Evolutionary conservation across 495 filamentous ascomycete genomes (phyloP), one percentile per base, ranked within the genome.

Genomic region (Hypomontagnella monticulosa): DNA sequence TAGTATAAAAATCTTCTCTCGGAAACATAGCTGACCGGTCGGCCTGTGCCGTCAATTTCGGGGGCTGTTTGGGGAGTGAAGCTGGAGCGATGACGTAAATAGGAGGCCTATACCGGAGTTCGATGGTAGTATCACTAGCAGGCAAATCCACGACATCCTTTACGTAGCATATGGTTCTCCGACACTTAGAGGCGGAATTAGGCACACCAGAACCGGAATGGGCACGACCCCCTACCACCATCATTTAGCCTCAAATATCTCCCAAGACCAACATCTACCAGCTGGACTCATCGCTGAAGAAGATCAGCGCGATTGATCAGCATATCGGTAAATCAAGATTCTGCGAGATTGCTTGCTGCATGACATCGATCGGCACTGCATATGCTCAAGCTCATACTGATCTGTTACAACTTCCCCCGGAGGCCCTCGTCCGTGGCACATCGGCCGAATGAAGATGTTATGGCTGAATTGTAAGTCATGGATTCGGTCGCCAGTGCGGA

Each of bases 321-420:
- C 10, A 48, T 30, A 36, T 36, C 14, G 47, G 47, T 50, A 50
- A 15, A 50, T 50, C 16, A 50, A 23, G 10, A 36, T 33, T 36
- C 30, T 50, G 15, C 47, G 16, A 50, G 30, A 50, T 50, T 50
- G 30, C 47, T 19, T n/a, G 47, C 27, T 37, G 47, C 47, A 50
- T 50, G 8, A 18, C 9, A 11, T 27, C 18, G 2, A 15, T 32
- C 5, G 32, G 10, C 32, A 19, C 34, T 19, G 30, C 23, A 27
- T 18, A 50, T 36, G 19, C n/a, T 32, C 4, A 18, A 3, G 47
- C 10, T 16, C 47, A 50, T 20, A 4, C 16, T 12, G 15, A 37
- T 36, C 30, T 16, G 15, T 15, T 34, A 36, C 30, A 36, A 36
- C 30, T 50, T 50, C 16, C 4, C 20, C 6, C 47, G 47, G 15